Conservation (phyloP, 148 eudicot genomes). For the Chenopodium album region DNA sequence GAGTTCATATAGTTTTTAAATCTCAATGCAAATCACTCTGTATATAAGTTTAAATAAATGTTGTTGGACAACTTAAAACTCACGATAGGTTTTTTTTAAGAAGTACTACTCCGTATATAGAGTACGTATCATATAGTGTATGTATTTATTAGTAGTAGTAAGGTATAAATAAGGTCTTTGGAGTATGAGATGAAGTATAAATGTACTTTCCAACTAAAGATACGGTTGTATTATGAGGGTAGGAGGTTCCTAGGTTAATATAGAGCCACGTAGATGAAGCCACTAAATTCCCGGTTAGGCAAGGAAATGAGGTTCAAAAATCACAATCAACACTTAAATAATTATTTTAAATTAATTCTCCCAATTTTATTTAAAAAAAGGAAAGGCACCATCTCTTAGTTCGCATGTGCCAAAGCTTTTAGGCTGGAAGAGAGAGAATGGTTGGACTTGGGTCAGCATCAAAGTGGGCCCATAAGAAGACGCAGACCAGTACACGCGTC, state of each 20-base stretch:
- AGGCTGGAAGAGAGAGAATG: slow-evolving; percentile 5
- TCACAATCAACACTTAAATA: background rate
- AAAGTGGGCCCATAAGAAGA: slow-evolving; percentile 1
- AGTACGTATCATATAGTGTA: no score
- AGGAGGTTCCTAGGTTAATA: background rate
- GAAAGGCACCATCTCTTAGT: background rate
- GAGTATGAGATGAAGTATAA: no score
- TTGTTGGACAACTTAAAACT: no score
- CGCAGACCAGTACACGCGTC: slow-evolving; percentile 28
- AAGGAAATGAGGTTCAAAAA: background rate
- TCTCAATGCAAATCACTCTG: no score
- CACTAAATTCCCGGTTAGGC: background rate
- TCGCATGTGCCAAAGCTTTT: slow-evolving; percentile 10
- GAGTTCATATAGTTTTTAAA: no score
- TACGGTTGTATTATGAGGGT: background rate
- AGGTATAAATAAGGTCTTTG: no score
- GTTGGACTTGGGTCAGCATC: slow-evolving; percentile 23
- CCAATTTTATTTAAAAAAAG: no score
- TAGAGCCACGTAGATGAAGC: slow-evolving; percentile 13
- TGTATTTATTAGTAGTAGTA: no score
- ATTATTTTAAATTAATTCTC: no score
- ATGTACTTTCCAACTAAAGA: background rate
- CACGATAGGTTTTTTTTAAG: no score
- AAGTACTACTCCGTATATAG: no score
- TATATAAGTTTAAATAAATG: no score